Percentiles rank a stretch among this genome's conserved stretches.
phyloP scores from a whole-genome alignment of 2,329 filamentous ascomycete genomes.

The Penicillium sp. region DNA sequence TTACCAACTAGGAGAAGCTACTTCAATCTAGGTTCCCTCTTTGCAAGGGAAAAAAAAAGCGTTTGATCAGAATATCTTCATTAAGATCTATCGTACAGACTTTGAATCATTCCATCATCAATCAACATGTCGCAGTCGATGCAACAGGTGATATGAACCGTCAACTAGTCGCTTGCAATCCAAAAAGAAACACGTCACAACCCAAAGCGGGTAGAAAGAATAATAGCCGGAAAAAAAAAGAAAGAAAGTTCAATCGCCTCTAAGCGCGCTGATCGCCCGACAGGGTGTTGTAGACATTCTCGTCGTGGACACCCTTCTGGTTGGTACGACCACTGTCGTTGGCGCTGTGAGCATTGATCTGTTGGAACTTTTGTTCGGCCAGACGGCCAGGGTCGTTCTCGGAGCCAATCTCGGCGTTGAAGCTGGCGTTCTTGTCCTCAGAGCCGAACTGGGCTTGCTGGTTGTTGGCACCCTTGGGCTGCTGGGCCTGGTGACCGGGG shows the following conservation, averaged over 20 bases:
- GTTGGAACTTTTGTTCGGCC: slow-evolving; percentile 38
- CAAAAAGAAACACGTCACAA: not conserved
- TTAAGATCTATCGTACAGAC: slow-evolving; percentile 11
- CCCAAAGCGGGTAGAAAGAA: too few species aligned
- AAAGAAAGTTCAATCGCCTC: not conserved
- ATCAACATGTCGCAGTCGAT: not conserved
- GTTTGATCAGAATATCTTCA: not conserved
- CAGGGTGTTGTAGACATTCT: slow-evolving; percentile 21
- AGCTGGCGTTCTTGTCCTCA: slow-evolving; percentile 45
- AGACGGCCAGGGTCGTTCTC: slow-evolving; percentile 50
- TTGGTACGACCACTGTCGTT: slow-evolving; percentile 20
- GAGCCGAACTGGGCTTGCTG: slow-evolving; percentile 43
- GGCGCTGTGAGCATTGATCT: slow-evolving; percentile 24
- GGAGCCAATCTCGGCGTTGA: slow-evolving; percentile 48
- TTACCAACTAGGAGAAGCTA: too few species aligned
- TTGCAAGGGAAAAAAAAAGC: too few species aligned
- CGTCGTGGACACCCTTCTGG: slow-evolving; percentile 22
- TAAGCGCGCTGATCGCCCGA: slow-evolving; percentile 27
- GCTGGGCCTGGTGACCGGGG: slow-evolving; percentile 25
- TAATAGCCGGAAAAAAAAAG: not conserved
- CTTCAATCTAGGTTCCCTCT: too few species aligned
- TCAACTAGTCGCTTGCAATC: slow-evolving; percentile 7
- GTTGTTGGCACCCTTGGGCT: slow-evolving; percentile 50
- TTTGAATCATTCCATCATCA: slow-evolving; percentile 3
- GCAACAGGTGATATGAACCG: slow-evolving; percentile 2